Evolutionary conservation across 768 basidiomycete genomes (phyloP).

Genomic region (Paxillus rubicundulus): DNA sequence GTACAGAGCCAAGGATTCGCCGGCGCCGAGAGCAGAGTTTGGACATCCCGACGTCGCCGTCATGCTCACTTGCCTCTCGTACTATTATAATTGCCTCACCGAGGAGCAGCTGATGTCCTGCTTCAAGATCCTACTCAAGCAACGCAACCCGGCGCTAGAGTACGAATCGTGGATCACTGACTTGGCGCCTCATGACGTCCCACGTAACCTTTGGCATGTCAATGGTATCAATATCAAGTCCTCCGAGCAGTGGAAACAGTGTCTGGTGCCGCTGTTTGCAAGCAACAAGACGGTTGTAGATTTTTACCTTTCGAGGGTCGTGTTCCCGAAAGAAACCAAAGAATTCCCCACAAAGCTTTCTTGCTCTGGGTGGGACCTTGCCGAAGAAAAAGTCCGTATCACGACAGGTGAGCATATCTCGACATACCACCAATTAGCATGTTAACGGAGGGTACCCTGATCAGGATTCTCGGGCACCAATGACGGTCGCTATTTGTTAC

Average conservation of each 20-base stretch:
- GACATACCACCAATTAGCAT: too few species aligned
- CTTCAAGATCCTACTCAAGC: slow-evolving; percentile 38
- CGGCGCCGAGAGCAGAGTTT: slow-evolving; percentile 46
- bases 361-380: slow-evolving; percentile 54
- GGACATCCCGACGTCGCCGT: slow-evolving; percentile 52
- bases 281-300: slow-evolving; percentile 40
- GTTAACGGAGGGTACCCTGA: not conserved
- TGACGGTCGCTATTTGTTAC: slow-evolving; percentile 35
- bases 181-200: slow-evolving; percentile 19
- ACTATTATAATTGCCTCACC: slow-evolving; percentile 48
- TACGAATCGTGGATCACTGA: slow-evolving; percentile 41
- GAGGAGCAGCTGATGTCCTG: slow-evolving; percentile 35
- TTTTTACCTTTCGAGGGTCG: slow-evolving; percentile 45
- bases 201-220: slow-evolving; percentile 28
- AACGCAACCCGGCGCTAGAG: slow-evolving; percentile 40
- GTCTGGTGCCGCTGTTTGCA: slow-evolving; percentile 36
- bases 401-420: slow-evolving; percentile 9
- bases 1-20: slow-evolving; percentile 52
- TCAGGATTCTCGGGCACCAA: slow-evolving; percentile 52
- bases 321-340: slow-evolving; percentile 51
- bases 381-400: slow-evolving; percentile 28
- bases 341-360: slow-evolving; percentile 47
- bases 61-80: slow-evolving; percentile 44
- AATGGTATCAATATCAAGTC: slow-evolving; percentile 45
- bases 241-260: slow-evolving; percentile 22